Evolutionary conservation across 73 alveolate genomes (phyloP), one percentile per base, ranked within the genome.

Genomic region (Symbiodinium pilosum): DNA sequence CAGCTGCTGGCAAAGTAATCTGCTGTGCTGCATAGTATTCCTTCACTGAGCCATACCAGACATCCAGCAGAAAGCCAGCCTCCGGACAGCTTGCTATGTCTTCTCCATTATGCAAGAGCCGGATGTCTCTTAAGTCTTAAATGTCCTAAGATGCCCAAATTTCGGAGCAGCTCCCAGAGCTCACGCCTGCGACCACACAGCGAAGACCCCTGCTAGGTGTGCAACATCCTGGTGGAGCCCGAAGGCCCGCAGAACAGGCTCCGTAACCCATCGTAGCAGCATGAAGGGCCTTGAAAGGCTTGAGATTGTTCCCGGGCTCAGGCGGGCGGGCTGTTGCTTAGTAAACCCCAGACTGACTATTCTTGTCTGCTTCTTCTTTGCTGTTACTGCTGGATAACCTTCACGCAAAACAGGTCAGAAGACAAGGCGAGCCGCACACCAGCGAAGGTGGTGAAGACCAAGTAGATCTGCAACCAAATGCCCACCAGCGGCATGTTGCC

Each of bases 21-120:
- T 91, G 97, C 88, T 91, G 97, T 9, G 97, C 87, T 1, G 97
- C 97, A 43, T 91, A 91, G 81, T 91, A 91, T 24, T 91, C 97
- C 77, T 91, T 91, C 84, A 91, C 28, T 75, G 97, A 68, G 6
- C 6, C 3, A 26, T 91, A 91, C 97, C 97, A 91, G 8, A 91
- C 88, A 43, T 91, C 97, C 52, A 91, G 81, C 41, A 91, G 97
- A 32, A 91, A 91, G 41, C 97, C 97, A 14, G 52, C 88, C 81
- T 64, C 38, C 4, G 59, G 21, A 47, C n/a, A n/a, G n/a, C n/a
- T n/a, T n/a, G n/a, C n/a, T n/a, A n/a, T n/a, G n/a, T n/a, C n/a
- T n/a, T n/a, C n/a, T n/a, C n/a, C n/a, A n/a, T n/a, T n/a, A n/a
- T n/a, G n/a, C n/a, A n/a, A n/a, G n/a, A n/a, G n/a, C n/a, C n/a